These are phyloP conservation scores for Lactarius hengduanensis DNA, from an alignment of 768 basidiomycete genomes.

Conservation along the genomic window DNA sequence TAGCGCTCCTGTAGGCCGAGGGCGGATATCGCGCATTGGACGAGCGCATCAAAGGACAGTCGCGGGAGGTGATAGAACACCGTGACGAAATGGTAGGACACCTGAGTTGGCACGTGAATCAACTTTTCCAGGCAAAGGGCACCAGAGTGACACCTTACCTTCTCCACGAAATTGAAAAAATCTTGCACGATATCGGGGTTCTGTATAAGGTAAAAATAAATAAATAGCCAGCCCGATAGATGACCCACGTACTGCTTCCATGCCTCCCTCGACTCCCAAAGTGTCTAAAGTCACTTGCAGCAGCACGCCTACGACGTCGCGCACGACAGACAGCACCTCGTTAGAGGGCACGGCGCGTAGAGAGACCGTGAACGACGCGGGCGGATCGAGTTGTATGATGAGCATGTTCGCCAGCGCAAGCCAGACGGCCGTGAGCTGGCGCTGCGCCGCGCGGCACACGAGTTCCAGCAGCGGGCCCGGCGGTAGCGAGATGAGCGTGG, in stretches of 20 bases:
- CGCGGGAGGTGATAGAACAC: slow-evolving; percentile 62
- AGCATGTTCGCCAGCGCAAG: slow-evolving; percentile 79
- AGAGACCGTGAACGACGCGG: slow-evolving; percentile 45
- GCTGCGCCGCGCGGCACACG: slow-evolving; percentile 68
- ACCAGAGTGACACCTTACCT: slow-evolving; percentile 43
- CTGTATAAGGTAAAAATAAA: slow-evolving; percentile 39
- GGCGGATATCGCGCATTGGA: slow-evolving; percentile 66
- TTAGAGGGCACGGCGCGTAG: slow-evolving; percentile 52
- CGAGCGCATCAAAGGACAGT: slow-evolving; percentile 61
- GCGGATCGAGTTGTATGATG: slow-evolving; percentile 79
- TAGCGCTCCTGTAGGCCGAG: slow-evolving; percentile 80
- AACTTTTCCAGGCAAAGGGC: not conserved
- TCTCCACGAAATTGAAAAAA: slow-evolving; percentile 82
- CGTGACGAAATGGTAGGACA: slow-evolving; percentile 58
- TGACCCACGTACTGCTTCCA: slow-evolving; percentile 59
- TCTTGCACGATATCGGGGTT: slow-evolving; percentile 91
- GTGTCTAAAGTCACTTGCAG: slow-evolving; percentile 55
- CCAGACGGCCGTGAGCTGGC: slow-evolving; percentile 81
- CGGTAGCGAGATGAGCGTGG: slow-evolving; percentile 76
- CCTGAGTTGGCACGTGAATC: slow-evolving; percentile 27
- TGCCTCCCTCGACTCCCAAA: slow-evolving; percentile 57
- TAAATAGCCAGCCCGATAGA: not conserved
- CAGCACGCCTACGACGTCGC: slow-evolving; percentile 53
- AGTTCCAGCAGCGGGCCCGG: slow-evolving; percentile 79
- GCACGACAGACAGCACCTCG: slow-evolving; percentile 58